Percentiles rank a stretch among this genome's conserved stretches.
Evolutionary conservation across 306 rosid species (phyloP).

Genomic region (Medicago arabica): DNA sequence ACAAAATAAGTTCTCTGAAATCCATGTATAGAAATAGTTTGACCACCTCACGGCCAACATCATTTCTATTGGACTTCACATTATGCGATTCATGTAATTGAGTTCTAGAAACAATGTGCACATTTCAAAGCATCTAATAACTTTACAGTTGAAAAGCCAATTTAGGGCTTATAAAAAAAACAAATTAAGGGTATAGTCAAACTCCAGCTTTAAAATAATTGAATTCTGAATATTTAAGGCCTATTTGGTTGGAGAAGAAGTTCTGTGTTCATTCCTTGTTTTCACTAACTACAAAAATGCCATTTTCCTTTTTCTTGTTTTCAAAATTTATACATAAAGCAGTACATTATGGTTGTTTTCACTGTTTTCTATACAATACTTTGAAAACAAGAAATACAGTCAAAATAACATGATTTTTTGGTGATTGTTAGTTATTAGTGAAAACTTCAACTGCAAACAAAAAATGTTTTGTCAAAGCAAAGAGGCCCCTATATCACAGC

Average conservation of each 20-base stretch:
- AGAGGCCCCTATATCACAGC: not conserved
- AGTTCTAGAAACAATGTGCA: not conserved
- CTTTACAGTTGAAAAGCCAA: not conserved
- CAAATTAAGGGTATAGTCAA: no score
- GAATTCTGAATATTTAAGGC: not conserved
- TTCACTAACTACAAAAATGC: not conserved
- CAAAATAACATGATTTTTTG: not conserved
- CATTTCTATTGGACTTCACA: conserved; percentile 7
- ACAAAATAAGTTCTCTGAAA: not conserved
- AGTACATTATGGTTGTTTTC: conserved; percentile 3
- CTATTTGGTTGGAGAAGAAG: not conserved
- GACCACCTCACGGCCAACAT: conserved; percentile 1
- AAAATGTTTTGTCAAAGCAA: not conserved
- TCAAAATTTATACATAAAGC: not conserved
- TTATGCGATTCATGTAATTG: not conserved
- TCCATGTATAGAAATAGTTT: conserved; percentile 8
- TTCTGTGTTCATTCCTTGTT: not conserved
- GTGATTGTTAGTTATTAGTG: not conserved
- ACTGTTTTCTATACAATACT: not conserved
- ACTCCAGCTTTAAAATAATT: conserved; percentile 7
- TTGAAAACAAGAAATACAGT: conserved; percentile 2
- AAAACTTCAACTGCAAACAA: not conserved
- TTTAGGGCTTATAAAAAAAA: no score
- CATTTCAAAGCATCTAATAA: not conserved
- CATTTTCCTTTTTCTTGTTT: not conserved